A percentile compares a stretch with the other conserved stretches of the same genome.
Conservation (phyloP, 2,329 filamentous ascomycete species). For the Xylariaceae sp. region DNA sequence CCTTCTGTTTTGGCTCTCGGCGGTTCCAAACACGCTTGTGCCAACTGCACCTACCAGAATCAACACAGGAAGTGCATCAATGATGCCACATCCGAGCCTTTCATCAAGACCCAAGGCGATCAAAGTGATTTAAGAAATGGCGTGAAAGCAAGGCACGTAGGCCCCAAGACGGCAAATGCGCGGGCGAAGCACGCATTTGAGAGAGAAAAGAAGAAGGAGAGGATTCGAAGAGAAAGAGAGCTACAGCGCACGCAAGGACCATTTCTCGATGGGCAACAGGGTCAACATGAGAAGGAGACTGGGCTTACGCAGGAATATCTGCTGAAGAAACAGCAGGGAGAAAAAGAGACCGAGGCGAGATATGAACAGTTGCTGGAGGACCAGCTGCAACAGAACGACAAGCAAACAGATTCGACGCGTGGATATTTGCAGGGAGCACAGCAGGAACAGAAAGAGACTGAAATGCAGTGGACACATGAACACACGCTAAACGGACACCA, state of each 20-base stretch:
- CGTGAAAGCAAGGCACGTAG: constrained; percentile 9
- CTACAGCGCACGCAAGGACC: neutral
- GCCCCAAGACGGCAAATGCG: constrained; percentile 6
- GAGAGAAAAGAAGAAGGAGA: neutral
- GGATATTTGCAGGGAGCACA: neutral
- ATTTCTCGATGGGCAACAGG: neutral
- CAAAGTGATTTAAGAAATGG: constrained; percentile 8
- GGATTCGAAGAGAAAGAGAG: neutral
- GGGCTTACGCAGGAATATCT: neutral
- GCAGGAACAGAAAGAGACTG: neutral
- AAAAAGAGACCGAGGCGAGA: too few species aligned
- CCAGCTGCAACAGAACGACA: too few species aligned
- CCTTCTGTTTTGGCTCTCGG: constrained; percentile 24
- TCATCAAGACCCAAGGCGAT: constrained; percentile 17
- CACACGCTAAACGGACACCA: neutral
- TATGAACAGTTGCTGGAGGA: too few species aligned
- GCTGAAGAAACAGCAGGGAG: neutral
- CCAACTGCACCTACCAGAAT: constrained; percentile 31
- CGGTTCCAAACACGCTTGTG: constrained; percentile 27
- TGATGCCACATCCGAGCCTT: constrained; percentile 24
- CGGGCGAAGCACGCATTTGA: neutral
- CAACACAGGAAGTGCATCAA: constrained; percentile 31
- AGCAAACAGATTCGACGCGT: too few species aligned
- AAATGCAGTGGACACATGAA: neutral
- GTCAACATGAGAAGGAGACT: neutral